Evolutionary conservation across 1,284 basidiomycete genomes (phyloP).

Genomic region (Tetrapyrgos nigripes): DNA sequence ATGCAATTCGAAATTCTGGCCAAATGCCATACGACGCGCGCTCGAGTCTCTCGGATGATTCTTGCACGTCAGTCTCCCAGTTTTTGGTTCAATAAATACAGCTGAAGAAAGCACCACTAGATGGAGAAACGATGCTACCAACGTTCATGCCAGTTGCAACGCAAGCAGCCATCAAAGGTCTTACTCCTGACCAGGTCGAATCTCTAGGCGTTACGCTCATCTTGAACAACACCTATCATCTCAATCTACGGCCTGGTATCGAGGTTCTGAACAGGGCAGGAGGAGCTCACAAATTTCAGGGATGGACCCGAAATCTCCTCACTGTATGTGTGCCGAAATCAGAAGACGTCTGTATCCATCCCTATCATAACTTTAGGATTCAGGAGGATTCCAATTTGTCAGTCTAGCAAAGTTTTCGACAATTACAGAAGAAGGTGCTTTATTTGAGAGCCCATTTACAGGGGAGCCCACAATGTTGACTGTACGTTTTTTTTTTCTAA

Average conservation of each 20-base stretch:
- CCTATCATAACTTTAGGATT: slow-evolving; percentile 59
- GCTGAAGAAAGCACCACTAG: slow-evolving; percentile 41
- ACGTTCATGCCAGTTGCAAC: slow-evolving; percentile 93
- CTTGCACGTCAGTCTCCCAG: slow-evolving; percentile 59
- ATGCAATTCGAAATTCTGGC: slow-evolving; percentile 86
- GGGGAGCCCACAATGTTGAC: slow-evolving; percentile 87
- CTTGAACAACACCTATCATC: slow-evolving; percentile 87
- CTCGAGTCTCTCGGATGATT: slow-evolving; percentile 80
- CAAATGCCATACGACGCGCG: slow-evolving; percentile 76
- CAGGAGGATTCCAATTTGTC: slow-evolving; percentile 87
- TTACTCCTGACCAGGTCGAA: slow-evolving; percentile 85
- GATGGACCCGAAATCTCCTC: slow-evolving; percentile 82
- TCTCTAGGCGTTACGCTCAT: slow-evolving; percentile 80
- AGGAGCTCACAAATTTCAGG: slow-evolving; percentile 85
- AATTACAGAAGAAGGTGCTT: slow-evolving; percentile 85
- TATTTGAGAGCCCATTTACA: slow-evolving; percentile 83
- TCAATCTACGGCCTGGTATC: slow-evolving; percentile 81
- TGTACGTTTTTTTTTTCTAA: slow-evolving; percentile 45
- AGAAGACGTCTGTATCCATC: slow-evolving; percentile 15
- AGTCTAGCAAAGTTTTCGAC: slow-evolving; percentile 83
- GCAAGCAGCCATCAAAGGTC: slow-evolving; percentile 86
- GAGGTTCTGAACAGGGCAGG: slow-evolving; percentile 73
- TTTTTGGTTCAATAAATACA: slow-evolving; percentile 1
- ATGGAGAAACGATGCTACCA: slow-evolving; percentile 81
- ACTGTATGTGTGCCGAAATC: slow-evolving; percentile 56